Base-by-base conservation (phyloP, 1,284 basidiomycete species). In the Fistulinella cinereoalba region DNA sequence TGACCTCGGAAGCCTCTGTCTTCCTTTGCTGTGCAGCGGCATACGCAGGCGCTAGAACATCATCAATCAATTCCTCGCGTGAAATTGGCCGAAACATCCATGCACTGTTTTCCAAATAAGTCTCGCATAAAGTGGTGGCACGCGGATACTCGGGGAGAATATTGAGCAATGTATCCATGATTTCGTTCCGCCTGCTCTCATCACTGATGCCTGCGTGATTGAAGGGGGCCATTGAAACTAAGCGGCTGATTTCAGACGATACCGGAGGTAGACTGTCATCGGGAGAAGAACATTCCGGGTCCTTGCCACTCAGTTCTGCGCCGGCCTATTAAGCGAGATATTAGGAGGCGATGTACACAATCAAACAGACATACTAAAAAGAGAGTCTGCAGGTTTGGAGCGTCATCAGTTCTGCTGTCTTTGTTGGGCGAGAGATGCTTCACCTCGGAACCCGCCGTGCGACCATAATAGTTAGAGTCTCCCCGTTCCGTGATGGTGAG, bases 401-500 rank as follows among this genome's bases (percentile, higher is more conserved):
- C 6, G 21, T 40, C 24, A 46, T 66, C 36, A 58, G 44, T 13
- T 15, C 16, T 32, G 12, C 7, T 12, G 18, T 39, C 11, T 10
- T 33, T 11, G 29, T 2, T 48, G 2, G 24, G 27, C 21, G 28
- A 25, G 8, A 18, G n/a, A 42, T 16, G 3, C 21, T n/a, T 46
- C 42, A 65, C 72, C 61, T 72, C 79, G 27, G 80, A 73, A 24
- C 80, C 81, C n/a, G 75, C 80, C 36, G 82, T 80, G 33, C 78
- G 77, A n/a, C 82, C 82, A 55, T 81, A 83, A 60, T 85, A 85
- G 55, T 80, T 81, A n/a, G 75, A 78, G 57, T 80, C 78, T 6
- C 81, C 83, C 37, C 72, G 68, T 47, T 81, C 79, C 6, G 77
- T 79, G 27, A 85, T 74, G 1, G 80, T 82, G 40, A 85, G 67